Base-by-base conservation (phyloP, 176 grass and related monocot species). In the Dactylis glomerata region DNA sequence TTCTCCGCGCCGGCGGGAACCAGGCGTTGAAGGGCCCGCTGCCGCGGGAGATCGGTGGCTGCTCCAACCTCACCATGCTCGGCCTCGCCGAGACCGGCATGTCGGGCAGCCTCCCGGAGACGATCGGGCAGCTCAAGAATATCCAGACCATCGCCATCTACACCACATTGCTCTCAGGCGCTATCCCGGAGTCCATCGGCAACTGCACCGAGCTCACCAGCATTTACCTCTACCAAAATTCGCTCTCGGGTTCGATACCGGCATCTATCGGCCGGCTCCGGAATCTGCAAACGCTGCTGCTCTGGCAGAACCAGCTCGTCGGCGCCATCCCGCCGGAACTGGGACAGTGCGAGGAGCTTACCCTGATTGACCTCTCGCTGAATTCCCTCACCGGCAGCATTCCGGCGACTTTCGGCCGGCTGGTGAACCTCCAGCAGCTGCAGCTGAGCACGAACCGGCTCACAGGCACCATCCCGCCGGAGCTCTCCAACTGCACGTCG, bases 191-290 rank as follows among this genome's bases (percentile, higher is more conserved):
- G 55, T 87, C 89, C 88, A 96, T 99, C 24, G 97, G 91, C 52
- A 90, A 94, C 75, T 99, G 97, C 87, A 94, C 89, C 44, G 86
- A 94, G 68, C 77, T 99, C 68, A 96, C 86, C n/a, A 92, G 58
- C 84, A n/a, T 99, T 20, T 99, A 96, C 65, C 88, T 99, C 4
- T 96, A 99, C 84, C 97, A 99, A 83, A 99, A 99, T 77, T 92
- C 87, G 11, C 90, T 99, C 1, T 92, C 93, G 10, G 97, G 91
- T 0, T 37, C 91, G 20, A 94, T 99, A 44, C 97, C 97, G 4
- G 11, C 70, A 55, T 65, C 79, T 64, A 42, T 99, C 5, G 92
- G 97, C 32, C 30, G 87, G 42, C 88, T 99, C 51, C 37, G 52
- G 64, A 94, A 92, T 36, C 90, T 99, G 22, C 90, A 92, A 42